Evolutionary conservation across 2,329 filamentous ascomycete species (phyloP).

Genomic region (Teratosphaeria zuluensis): DNA sequence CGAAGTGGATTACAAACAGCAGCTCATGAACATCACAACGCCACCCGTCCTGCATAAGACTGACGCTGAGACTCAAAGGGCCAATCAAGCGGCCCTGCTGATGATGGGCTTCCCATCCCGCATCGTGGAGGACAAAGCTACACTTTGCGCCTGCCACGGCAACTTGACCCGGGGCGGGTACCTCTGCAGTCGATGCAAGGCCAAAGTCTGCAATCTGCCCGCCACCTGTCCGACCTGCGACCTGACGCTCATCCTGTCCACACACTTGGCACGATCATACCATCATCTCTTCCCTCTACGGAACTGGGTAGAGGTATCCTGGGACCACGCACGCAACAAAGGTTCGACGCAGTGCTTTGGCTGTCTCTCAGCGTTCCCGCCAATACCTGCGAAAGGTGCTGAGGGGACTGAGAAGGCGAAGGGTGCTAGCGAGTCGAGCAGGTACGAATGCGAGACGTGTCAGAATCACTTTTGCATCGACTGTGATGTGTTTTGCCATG

Average conservation of each 20-base stretch:
- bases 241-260: slow-evolving; percentile 86
- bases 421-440: slow-evolving; percentile 68
- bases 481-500: slow-evolving; percentile 91
- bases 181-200: slow-evolving; percentile 75
- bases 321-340: slow-evolving; percentile 53
- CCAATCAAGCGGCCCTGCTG: slow-evolving; percentile 51
- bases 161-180: slow-evolving; percentile 76
- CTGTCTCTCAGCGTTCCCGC: slow-evolving; percentile 65
- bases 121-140: slow-evolving; percentile 60
- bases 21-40: slow-evolving; percentile 81
- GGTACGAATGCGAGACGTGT: slow-evolving; percentile 87
- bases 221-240: slow-evolving; percentile 86
- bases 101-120: slow-evolving; percentile 98
- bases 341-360: slow-evolving; percentile 57
- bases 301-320: slow-evolving; percentile 85
- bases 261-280: slow-evolving; percentile 84
- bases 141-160: slow-evolving; percentile 85
- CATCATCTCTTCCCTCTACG: slow-evolving; percentile 84
- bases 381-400: slow-evolving; percentile 24
- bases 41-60: slow-evolving; percentile 66
- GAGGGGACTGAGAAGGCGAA: slow-evolving; percentile 15
- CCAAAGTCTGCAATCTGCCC: slow-evolving; percentile 82
- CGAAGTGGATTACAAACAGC: slow-evolving; percentile 76
- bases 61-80: slow-evolving; percentile 22
- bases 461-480: slow-evolving; percentile 92